A percentile compares a stretch with the other conserved stretches of the same genome.
Evolutionary conservation across 768 basidiomycete genomes (phyloP).

Genomic region (Crassisporium funariophilum): DNA sequence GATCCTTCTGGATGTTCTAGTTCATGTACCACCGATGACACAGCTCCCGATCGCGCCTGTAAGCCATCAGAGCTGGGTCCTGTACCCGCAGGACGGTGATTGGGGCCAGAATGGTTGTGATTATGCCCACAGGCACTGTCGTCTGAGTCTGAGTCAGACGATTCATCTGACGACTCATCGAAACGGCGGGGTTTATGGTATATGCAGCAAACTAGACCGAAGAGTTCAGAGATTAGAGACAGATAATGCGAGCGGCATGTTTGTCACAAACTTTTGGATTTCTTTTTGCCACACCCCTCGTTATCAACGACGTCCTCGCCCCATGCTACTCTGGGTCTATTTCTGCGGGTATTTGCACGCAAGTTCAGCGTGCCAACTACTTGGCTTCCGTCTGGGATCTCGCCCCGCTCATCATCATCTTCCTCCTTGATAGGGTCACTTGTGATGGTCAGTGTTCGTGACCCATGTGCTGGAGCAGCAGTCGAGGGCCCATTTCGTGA

Average conservation of each 20-base stretch:
- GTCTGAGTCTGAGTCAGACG: conserved; percentile 49
- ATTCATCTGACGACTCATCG: conserved; percentile 78
- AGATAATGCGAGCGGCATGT: not conserved
- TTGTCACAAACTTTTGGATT: conserved; percentile 80
- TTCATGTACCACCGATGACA: conserved; percentile 16
- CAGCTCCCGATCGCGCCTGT: conserved; percentile 5
- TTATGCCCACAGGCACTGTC: conserved; percentile 28
- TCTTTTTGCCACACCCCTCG: conserved; percentile 86
- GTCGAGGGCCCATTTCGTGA: conserved; percentile 28
- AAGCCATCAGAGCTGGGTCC: conserved; percentile 8
- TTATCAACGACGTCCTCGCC: conserved; percentile 87
- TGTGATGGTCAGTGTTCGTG: conserved; percentile 55
- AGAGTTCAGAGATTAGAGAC: not conserved
- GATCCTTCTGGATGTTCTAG: conserved; percentile 27
- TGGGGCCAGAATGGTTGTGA: conserved; percentile 15
- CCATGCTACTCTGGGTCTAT: conserved; percentile 74
- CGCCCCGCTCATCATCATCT: conserved; percentile 13
- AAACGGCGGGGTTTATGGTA: conserved; percentile 82
- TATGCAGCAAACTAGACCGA: conserved; percentile 83
- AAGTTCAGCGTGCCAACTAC: conserved; percentile 59
- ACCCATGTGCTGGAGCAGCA: conserved; percentile 50
- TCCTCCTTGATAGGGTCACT: conserved; percentile 33
- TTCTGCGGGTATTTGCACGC: conserved; percentile 46
- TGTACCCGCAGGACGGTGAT: conserved; percentile 9
- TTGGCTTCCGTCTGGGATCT: conserved; percentile 16